Evolutionary conservation across 192 early-diverging fungal species (phyloP).

Genomic region (Coemansia sp.): DNA sequence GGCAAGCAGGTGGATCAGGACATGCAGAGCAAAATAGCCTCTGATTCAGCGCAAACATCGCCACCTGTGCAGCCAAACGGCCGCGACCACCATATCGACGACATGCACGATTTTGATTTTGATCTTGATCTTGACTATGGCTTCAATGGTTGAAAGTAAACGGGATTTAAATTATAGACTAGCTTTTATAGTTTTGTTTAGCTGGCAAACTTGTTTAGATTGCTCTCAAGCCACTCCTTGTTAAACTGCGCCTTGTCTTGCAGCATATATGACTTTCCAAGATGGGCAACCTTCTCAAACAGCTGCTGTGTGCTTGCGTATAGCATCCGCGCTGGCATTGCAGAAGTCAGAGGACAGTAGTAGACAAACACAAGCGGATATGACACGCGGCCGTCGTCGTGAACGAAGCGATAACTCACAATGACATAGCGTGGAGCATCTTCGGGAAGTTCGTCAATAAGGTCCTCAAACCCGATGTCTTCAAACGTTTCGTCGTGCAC

Average conservation of each 20-base stretch:
- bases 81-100: constrained; percentile 14
- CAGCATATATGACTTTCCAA: constrained; percentile 76
- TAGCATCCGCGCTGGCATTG: constrained; percentile 22
- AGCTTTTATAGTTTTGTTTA: not conserved
- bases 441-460: constrained; percentile 67
- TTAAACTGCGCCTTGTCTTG: constrained; percentile 68
- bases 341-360: constrained; percentile 62
- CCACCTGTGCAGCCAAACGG: not conserved
- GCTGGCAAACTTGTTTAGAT: constrained; percentile 46
- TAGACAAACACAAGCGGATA: constrained; percentile 77
- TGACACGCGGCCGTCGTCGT: constrained; percentile 64
- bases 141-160: not conserved
- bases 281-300: constrained; percentile 61
- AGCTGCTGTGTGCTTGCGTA: constrained; percentile 68
- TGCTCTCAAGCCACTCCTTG: constrained; percentile 65
- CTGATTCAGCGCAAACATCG: not conserved
- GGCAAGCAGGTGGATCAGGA: not conserved
- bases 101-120: constrained; percentile 34
- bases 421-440: constrained; percentile 63
- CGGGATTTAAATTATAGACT: not conserved
- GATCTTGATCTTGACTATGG: constrained; percentile 38
- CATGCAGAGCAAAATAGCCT: not conserved
- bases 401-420: constrained; percentile 22
- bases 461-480: constrained; percentile 56
- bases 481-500: constrained; percentile 43